Base-by-base conservation (phyloP, 345 rosid species). In the Triadica sebifera region DNA sequence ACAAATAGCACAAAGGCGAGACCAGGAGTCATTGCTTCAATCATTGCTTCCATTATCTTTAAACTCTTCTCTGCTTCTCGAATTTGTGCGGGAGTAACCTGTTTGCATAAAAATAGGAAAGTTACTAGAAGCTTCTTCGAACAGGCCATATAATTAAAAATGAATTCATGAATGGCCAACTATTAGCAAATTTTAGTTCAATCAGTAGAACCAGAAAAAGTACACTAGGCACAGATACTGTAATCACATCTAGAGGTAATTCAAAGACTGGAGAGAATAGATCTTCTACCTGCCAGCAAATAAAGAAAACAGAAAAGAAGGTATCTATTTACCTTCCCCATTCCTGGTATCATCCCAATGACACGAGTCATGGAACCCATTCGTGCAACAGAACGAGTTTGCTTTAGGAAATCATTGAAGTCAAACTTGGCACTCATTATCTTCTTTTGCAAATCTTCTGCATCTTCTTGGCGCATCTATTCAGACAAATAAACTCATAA, bases 11-110 rank as follows among this genome's bases (percentile, higher is more conserved):
- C 37, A 76, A 60, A 71, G 47, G 67, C 51, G 24, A 75, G 34
- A 92, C 98, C 99, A n/a, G 98, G 90, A 34, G 97, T 90, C 99
- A 95, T 95, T 73, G 83, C 96, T 88, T 88, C 97, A 52, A 93
- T 90, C 90, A 93, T 93, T 75, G 82, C 89, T 86, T 95, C 99
- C 94, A 91, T 90, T 61, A 87, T 78, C 82, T 84, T 77, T 73
- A 93, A 86, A 85, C 74, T 95, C 90, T 90, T 95, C 86, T 93
- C 99, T 0, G 98, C 94, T 73, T 93, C 98, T 82, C 98, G 85
- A 81, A 95, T 82, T 75, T 93, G 99, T 55, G 97, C 87, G 34
- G 99, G 99, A 79, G 92, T 90, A 64, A 93, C 87, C 97, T 91
- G 81, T 76, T 80, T 37, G 68, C 77, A 62, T 20, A 71, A 34